phyloP scores from a whole-genome alignment of 768 basidiomycete genomes.

The Hygrocybe punicea region DNA sequence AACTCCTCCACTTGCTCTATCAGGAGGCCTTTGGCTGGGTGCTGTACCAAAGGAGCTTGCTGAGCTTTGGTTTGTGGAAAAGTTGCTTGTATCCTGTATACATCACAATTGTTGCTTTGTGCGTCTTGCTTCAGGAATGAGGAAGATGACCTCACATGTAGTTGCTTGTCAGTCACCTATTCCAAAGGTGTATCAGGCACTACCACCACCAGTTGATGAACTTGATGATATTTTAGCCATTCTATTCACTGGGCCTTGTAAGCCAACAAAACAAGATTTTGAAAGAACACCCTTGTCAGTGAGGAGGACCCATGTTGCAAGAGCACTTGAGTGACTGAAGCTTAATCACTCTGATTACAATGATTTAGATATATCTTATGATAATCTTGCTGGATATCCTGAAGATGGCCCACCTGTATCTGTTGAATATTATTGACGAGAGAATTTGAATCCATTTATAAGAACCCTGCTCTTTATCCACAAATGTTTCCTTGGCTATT shows the following conservation, averaged over 20 bases:
- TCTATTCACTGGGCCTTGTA: slow-evolving; percentile 27
- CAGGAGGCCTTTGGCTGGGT: slow-evolving; percentile 34
- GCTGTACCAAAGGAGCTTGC: slow-evolving; percentile 24
- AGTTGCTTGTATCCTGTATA: slow-evolving; percentile 20
- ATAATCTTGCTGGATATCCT: slow-evolving; percentile 20
- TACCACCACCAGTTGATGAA: slow-evolving; percentile 33
- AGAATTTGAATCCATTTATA: slow-evolving; percentile 19
- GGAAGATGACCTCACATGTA: slow-evolving; percentile 10
- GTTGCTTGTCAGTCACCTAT: slow-evolving; percentile 30
- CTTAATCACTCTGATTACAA: slow-evolving; percentile 33
- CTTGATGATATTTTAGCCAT: slow-evolving; percentile 32
- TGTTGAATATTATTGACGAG: slow-evolving; percentile 20
- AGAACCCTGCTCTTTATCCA: slow-evolving; percentile 36
- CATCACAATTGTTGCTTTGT: slow-evolving; percentile 29
- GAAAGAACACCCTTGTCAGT: slow-evolving; percentile 31
- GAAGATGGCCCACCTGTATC: slow-evolving; percentile 12
- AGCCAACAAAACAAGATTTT: slow-evolving; percentile 26
- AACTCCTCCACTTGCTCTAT: slow-evolving; percentile 17
- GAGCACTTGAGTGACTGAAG: slow-evolving; percentile 34
- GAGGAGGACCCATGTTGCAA: slow-evolving; percentile 16
- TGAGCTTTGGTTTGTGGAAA: slow-evolving; percentile 26
- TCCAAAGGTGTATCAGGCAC: slow-evolving; percentile 25
- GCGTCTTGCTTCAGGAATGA: slow-evolving; percentile 18
- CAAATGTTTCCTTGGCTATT: slow-evolving; percentile 40
- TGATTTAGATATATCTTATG: slow-evolving; percentile 27